Evolutionary conservation across 2,329 filamentous ascomycete species (phyloP), one percentile per base, ranked within the genome.

Genomic region (Lachnellula cervina): DNA sequence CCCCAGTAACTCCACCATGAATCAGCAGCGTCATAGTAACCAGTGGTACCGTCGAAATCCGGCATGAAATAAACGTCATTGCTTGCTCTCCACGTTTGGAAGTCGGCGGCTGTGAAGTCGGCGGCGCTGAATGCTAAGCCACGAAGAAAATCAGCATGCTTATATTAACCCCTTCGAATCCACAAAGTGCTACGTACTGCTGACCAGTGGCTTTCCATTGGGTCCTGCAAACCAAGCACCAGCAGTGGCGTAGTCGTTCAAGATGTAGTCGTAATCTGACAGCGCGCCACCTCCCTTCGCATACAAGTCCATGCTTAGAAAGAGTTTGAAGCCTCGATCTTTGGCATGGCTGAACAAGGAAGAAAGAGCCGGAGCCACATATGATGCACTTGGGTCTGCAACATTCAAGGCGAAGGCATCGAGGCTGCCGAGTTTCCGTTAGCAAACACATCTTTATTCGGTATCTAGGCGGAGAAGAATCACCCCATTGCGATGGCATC

Each of bases 241-340:
- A 11, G 28, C 28, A 32, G 28, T 32, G 28, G 28, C 28, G 8
- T 32, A 32, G 28, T 32, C 28, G 28, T 9, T 32, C 8, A 32
- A 32, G 28, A 32, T 32, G 28, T 32, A 32, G 28, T 32, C 28
- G 28, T 32, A 32, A 11, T 32, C 28, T 32, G 28, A 32, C 28
- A 32, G 28, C 28, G 28, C 8, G 28, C 28, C 52, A 47, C 23
- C 40, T 5, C 37, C 53, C 4, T 45, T 37, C 2, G 64, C 65
- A 46, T 59, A 68, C 40, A 72, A 58, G 54, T 73, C 71, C 56
- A 73, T 66, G 53, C 70, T 72, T 59, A 73, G 66, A 59, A 72
- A 73, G 7, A 73, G 62, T 59, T 69, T 70, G 61, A 73, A 70
- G 37, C 62, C 52, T 52, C 59, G 66, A 37, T 46, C 58, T 9